These are phyloP conservation scores for Pyrenophora teres DNA, from an alignment of 2,329 filamentous ascomycete species.

Conservation along the genomic window DNA sequence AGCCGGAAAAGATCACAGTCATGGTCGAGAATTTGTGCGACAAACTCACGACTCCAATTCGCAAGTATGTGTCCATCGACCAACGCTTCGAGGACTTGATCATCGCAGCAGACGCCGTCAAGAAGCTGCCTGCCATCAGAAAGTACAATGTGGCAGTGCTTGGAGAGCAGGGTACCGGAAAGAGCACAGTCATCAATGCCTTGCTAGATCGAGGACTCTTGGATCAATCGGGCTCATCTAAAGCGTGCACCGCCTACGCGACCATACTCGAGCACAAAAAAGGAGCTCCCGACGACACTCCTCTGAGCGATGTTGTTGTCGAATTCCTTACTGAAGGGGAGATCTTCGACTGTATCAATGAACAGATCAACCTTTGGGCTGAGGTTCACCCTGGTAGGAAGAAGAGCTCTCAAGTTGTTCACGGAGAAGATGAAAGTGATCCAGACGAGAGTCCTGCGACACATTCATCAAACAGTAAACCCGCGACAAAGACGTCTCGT, in stretches of 20 bases:
- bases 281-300: conserved; percentile 9
- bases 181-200: conserved; percentile 18
- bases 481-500: neutral
- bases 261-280: conserved; percentile 10
- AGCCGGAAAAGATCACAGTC: too few species aligned
- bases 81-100: too few species aligned
- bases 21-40: too few species aligned
- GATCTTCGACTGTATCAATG: neutral
- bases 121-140: too few species aligned
- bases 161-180: conserved; percentile 5
- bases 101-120: too few species aligned
- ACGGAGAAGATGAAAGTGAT: neutral
- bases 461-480: too few species aligned
- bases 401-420: neutral
- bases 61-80: too few species aligned
- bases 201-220: too few species aligned
- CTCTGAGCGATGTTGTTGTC: conserved; percentile 10
- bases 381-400: neutral
- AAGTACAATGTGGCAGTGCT: too few species aligned
- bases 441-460: too few species aligned
- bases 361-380: conserved; percentile 8
- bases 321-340: conserved; percentile 6
- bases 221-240: too few species aligned
- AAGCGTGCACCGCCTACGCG: conserved; percentile 12
- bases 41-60: too few species aligned